These are phyloP conservation scores for Alternaria incomplexa DNA, from an alignment of 2,329 filamentous ascomycete genomes.

Conservation along the genomic window DNA sequence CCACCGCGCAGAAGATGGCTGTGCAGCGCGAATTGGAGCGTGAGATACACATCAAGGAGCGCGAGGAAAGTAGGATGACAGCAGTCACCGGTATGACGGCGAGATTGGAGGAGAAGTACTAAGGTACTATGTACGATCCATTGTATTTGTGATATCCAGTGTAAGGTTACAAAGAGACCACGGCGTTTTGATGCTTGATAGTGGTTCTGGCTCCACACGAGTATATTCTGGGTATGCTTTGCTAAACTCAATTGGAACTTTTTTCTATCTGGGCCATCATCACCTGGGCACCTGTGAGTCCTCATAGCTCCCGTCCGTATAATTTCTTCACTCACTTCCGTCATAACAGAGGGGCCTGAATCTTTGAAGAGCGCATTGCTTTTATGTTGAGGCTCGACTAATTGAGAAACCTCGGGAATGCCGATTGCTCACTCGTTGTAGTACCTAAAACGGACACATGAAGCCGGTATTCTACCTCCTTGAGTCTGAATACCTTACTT, in stretches of 20 bases:
- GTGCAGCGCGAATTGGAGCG: conserved; percentile 27
- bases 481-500: not conserved
- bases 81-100: conserved; percentile 43
- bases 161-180: not conserved
- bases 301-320: not conserved
- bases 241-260: not conserved
- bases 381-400: not conserved
- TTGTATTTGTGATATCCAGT: conserved; percentile 7
- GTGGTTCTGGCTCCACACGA: not conserved
- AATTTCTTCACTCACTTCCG: not conserved
- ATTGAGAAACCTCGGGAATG: not conserved
- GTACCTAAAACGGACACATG: not conserved
- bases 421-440: not conserved
- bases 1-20: conserved; percentile 42
- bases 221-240: not conserved
- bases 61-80: conserved; percentile 18
- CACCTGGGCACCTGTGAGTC: too few species aligned
- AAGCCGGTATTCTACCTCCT: not conserved
- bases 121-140: conserved; percentile 1
- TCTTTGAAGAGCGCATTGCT: not conserved
- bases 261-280: not conserved
- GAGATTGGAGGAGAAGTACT: conserved; percentile 42
- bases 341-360: too few species aligned
- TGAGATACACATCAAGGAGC: conserved; percentile 24
- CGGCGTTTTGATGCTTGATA: conserved; percentile 1